These are phyloP conservation scores for Eragrostis tef DNA, from an alignment of 202 grass and related monocot species.

Conservation along the genomic window DNA sequence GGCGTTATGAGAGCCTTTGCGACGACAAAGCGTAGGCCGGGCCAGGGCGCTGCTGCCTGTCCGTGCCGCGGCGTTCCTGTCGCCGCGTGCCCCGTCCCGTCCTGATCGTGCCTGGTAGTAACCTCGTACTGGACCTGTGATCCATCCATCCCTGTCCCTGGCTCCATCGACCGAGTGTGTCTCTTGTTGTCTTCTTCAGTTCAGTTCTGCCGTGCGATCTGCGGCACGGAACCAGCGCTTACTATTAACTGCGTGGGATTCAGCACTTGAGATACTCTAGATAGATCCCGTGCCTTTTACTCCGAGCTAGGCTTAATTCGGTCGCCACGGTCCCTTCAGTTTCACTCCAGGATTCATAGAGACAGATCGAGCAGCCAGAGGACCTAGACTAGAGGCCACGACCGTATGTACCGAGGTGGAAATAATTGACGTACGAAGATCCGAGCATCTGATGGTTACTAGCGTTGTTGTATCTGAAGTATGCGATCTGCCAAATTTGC, in stretches of 20 bases:
- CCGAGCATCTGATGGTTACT: background rate
- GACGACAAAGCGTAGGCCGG: too few species aligned
- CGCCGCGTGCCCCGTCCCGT: too few species aligned
- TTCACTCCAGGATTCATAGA: background rate
- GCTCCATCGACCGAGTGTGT: too few species aligned
- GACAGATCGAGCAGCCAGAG: background rate
- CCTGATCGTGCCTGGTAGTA: too few species aligned
- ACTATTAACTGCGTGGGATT: background rate
- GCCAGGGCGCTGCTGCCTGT: too few species aligned
- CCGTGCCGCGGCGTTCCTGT: too few species aligned
- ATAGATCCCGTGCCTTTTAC: too few species aligned
- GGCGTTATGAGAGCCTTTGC: too few species aligned
- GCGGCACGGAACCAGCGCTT: background rate
- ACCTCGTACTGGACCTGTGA: too few species aligned
- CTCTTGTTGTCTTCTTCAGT: too few species aligned
- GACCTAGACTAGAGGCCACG: background rate
- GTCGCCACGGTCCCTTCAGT: background rate
- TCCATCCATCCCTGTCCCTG: too few species aligned
- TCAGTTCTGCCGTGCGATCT: background rate
- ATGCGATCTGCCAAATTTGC: background rate
- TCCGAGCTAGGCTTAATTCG: too few species aligned
- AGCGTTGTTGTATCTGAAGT: background rate
- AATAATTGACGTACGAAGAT: constrained; percentile 42
- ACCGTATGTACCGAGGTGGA: background rate
- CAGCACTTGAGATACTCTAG: background rate